Evolutionary conservation across 306 rosid genomes (phyloP), one percentile per base, ranked within the genome.

Genomic region (Citrullus amarus): DNA sequence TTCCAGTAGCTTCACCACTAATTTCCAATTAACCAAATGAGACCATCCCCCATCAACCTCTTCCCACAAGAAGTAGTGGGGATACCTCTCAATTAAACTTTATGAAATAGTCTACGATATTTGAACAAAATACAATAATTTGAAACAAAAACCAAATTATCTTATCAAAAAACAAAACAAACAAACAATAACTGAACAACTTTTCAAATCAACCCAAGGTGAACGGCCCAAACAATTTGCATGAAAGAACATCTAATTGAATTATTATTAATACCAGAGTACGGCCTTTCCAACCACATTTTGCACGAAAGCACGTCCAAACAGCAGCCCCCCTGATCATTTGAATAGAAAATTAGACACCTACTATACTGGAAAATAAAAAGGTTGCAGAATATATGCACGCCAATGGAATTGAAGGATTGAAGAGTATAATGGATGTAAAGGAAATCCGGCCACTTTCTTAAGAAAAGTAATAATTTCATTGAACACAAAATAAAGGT

Each of bases 231-330:
- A 44, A 87, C 96, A 95, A 73, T 79, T 90, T 72, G 55, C 91
- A 4, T 91, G 96, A 83, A 89, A 91, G 79, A 96, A 95, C 20
- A 16, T 43, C 98, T 6, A 53, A 72, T 8, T 72, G 39, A 72
- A 30, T 50, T 25, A 53, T 30, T 22, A 59, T 83, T 65, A 84
- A 79, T 83, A 95, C 98, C 90, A 66, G 84, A 14, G 88, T 85
- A 81, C 85, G 81, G 84, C 97, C 98, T 86, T 55, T 84, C 97
- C 97, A 95, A 44, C 96, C 98, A 87, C 98, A 95, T 76, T 79
- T 90, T 77, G 44, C 96, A 11, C 96, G 97, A 83, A 89, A 91
- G 77, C 97, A 95, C 22, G 6, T 54, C 98, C 98, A 95, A 62
- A 79, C 68, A 77, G 97, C 97, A 46, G 86, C 68, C 78, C 86